Evolutionary conservation across 345 rosid species (phyloP).

Genomic region (Salix exigua): DNA sequence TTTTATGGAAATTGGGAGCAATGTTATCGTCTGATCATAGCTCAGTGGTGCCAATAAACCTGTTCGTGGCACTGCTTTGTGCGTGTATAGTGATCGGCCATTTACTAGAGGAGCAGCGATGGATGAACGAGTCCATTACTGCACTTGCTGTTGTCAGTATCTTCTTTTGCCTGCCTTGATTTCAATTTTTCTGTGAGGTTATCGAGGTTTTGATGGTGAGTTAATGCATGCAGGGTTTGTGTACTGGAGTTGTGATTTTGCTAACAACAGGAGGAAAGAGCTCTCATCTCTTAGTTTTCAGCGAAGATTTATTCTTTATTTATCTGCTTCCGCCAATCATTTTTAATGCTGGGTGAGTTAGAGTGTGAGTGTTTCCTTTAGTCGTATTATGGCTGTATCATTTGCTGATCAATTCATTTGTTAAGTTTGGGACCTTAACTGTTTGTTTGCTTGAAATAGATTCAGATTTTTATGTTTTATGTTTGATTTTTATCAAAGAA

Average conservation of each 20-base stretch:
- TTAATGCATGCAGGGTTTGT: conserved; percentile 58
- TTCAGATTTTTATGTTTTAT: no score
- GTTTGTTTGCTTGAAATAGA: background rate
- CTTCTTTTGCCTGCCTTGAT: background rate
- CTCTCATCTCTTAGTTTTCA: conserved; percentile 79
- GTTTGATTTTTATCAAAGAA: no score
- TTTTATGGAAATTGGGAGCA: background rate
- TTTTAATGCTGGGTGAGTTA: conserved; percentile 91
- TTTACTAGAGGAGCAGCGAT: conserved; percentile 70
- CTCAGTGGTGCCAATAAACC: conserved; percentile 81
- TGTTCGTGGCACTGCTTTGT: conserved; percentile 82
- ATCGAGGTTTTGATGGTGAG: conserved; percentile 1
- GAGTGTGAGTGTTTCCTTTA: background rate
- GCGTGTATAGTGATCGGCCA: conserved; percentile 85
- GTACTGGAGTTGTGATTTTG: conserved; percentile 82
- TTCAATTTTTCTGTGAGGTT: background rate
- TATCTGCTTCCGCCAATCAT: conserved; percentile 98
- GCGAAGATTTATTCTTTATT: conserved; percentile 95
- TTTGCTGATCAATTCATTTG: no score
- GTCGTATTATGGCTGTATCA: no score
- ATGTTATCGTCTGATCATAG: conserved; percentile 54
- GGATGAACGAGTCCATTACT: conserved; percentile 96
- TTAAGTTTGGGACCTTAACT: background rate
- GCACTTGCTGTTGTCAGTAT: conserved; percentile 76
- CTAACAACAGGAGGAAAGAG: conserved; percentile 72